phyloP scores from a whole-genome alignment of 1,284 basidiomycete genomes.

The Sporisorium sorghi region DNA sequence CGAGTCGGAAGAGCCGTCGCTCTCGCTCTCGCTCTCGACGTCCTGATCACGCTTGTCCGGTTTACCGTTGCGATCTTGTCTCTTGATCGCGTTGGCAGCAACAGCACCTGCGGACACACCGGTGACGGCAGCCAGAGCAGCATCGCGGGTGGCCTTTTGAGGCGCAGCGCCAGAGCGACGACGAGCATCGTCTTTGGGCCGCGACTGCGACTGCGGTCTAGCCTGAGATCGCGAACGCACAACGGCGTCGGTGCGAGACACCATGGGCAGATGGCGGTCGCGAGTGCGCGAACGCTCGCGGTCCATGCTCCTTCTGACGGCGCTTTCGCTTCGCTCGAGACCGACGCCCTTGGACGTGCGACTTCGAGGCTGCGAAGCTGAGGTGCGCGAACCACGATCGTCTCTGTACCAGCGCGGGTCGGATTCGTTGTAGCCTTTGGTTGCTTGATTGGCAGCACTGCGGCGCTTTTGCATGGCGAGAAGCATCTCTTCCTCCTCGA shows the following conservation, averaged over 20 bases:
- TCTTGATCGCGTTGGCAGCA: constrained; percentile 21
- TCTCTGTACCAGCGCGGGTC: constrained; percentile 48
- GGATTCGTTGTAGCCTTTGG: constrained; percentile 27
- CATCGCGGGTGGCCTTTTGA: constrained; percentile 30
- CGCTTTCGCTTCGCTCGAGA: constrained; percentile 31
- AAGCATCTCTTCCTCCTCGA: constrained; percentile 52
- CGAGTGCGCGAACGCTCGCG: constrained; percentile 35
- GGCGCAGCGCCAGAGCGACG: constrained; percentile 18
- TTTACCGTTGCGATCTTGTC: constrained; percentile 8
- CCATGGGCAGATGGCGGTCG: constrained; percentile 25
- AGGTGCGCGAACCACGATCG: constrained; percentile 21
- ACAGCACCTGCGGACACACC: constrained; percentile 28
- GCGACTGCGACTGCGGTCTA: constrained; percentile 4
- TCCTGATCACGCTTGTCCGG: constrained; percentile 11
- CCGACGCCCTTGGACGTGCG: constrained; percentile 2
- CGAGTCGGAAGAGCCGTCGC: constrained; percentile 26
- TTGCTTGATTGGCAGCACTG: constrained; percentile 38
- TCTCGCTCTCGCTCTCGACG: constrained; percentile 10
- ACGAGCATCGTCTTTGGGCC: constrained; percentile 9
- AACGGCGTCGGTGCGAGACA: constrained; percentile 30
- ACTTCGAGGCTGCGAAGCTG: constrained; percentile 7
- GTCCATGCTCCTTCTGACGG: constrained; percentile 40
- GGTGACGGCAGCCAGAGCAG: constrained; percentile 49
- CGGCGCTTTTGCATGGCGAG: constrained; percentile 41
- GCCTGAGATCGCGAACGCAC: constrained; percentile 21